These are phyloP conservation scores for Syzygium aqueum DNA, from an alignment of 345 rosid species.

Conservation along the genomic window DNA sequence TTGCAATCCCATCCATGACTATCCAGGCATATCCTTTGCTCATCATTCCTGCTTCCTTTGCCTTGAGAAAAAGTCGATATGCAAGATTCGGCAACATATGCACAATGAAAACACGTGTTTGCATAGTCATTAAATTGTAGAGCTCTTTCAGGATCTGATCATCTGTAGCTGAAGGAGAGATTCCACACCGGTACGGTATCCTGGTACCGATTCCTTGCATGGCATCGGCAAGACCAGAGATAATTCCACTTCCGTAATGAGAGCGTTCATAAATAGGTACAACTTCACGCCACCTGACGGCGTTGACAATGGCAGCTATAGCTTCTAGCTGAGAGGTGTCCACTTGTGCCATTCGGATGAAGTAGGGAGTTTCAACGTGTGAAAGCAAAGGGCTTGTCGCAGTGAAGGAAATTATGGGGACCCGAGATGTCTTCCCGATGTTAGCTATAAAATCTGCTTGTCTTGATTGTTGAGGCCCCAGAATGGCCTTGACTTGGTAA, in stretches of 20 bases:
- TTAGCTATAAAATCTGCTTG: conserved; percentile 5
- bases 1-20: conserved; percentile 11
- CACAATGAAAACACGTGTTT: conserved; percentile 43
- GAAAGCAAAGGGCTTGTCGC: conserved; percentile 28
- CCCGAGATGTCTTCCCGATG: conserved; percentile 16
- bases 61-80: conserved; percentile 27
- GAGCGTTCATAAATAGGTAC: conserved; percentile 31
- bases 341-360: conserved; percentile 23
- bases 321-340: conserved; percentile 39
- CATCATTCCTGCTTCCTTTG: no score
- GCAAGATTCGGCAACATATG: conserved; percentile 31
- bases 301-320: conserved; percentile 21
- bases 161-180: conserved; percentile 23
- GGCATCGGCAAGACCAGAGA: conserved; percentile 26
- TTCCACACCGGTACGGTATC: conserved; percentile 14
- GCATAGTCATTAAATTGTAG: conserved; percentile 39
- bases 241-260: conserved; percentile 27
- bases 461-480: conserved; percentile 40
- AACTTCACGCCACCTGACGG: conserved; percentile 30
- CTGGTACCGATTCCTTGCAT: conserved; percentile 12
- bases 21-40: conserved; percentile 63
- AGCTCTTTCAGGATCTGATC: conserved; percentile 29
- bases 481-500: conserved; percentile 38
- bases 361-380: conserved; percentile 12
- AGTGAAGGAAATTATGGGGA: conserved; percentile 42